Percentiles rank a stretch among this genome's conserved stretches.
Conservation (phyloP, 2,329 filamentous ascomycete genomes). For the Penicillium crustosum region DNA sequence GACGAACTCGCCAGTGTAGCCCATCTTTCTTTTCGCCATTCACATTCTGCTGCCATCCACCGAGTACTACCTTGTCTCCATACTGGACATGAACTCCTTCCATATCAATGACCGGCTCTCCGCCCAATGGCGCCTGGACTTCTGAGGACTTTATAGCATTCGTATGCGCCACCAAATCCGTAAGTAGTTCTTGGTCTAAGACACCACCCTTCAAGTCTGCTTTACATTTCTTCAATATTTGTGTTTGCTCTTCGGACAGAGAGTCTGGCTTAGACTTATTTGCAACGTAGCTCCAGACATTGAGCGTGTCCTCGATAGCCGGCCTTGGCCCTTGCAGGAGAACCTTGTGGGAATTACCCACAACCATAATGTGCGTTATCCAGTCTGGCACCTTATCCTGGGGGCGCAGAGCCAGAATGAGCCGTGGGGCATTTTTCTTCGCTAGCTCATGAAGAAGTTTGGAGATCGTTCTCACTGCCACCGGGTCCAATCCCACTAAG, state of each 20-base stretch:
- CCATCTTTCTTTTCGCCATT: constrained; percentile 57
- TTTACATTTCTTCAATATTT: constrained; percentile 14
- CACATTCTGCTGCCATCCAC: constrained; percentile 69
- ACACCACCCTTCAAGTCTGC: constrained; percentile 21
- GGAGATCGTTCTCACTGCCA: constrained; percentile 71
- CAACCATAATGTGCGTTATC: constrained; percentile 79
- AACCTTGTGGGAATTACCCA: constrained; percentile 67
- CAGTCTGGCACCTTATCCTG: constrained; percentile 87
- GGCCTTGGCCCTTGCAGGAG: constrained; percentile 65
- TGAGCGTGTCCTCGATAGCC: constrained; percentile 52
- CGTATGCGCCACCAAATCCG: constrained; percentile 19
- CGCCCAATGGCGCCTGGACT: constrained; percentile 35
- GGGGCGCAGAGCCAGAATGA: constrained; percentile 75
- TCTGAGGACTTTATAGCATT: neutral
- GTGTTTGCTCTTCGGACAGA: constrained; percentile 7
- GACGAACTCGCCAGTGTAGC: constrained; percentile 76
- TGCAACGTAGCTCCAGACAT: constrained; percentile 31
- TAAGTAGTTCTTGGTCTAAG: constrained; percentile 28
- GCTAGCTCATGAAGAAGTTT: constrained; percentile 69
- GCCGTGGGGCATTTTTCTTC: constrained; percentile 63
- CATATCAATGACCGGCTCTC: constrained; percentile 82
- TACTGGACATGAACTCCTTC: constrained; percentile 79
- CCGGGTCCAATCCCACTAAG: constrained; percentile 81
- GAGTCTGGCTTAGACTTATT: neutral
- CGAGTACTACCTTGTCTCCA: constrained; percentile 72